Percentiles rank a stretch among this genome's conserved stretches.
Conservation (phyloP, 345 rosid genomes). For the Eucalyptus polyanthemos region DNA sequence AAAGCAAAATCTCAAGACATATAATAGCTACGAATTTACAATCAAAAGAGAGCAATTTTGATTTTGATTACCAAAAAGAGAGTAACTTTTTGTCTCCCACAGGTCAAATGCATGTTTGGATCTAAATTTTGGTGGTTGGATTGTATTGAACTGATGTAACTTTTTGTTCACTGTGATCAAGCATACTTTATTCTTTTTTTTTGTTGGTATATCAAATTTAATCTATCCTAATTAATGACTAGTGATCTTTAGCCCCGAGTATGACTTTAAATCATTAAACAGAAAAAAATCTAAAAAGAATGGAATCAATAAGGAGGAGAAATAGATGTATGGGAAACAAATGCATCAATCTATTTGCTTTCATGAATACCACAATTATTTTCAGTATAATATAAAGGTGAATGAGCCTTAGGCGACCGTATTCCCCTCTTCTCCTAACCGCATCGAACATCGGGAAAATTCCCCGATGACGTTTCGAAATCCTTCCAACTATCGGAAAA, state of each 20-base stretch:
- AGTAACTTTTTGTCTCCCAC: not conserved
- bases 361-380: not conserved
- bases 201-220: not conserved
- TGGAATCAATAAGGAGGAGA: not conserved
- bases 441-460: not conserved
- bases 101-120: not conserved
- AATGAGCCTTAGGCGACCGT: not conserved
- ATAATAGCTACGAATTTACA: not conserved
- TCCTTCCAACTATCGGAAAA: not conserved
- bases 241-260: not conserved
- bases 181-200: not conserved
- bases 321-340: not conserved
- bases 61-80: not conserved
- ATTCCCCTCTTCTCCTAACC: not conserved
- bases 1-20: not conserved
- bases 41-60: not conserved
- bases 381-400: not conserved
- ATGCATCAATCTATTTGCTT: not conserved
- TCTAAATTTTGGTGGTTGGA: not conserved
- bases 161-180: not conserved
- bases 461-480: not conserved
- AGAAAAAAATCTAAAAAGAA: not conserved
- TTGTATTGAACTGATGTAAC: not conserved
- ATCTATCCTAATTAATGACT: not conserved
- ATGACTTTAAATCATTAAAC: not conserved